A percentile compares a stretch with the other conserved stretches of the same genome.
Evolutionary conservation across 148 eudicot genomes (phyloP).

Genomic region (Rhododendron ovatum): DNA sequence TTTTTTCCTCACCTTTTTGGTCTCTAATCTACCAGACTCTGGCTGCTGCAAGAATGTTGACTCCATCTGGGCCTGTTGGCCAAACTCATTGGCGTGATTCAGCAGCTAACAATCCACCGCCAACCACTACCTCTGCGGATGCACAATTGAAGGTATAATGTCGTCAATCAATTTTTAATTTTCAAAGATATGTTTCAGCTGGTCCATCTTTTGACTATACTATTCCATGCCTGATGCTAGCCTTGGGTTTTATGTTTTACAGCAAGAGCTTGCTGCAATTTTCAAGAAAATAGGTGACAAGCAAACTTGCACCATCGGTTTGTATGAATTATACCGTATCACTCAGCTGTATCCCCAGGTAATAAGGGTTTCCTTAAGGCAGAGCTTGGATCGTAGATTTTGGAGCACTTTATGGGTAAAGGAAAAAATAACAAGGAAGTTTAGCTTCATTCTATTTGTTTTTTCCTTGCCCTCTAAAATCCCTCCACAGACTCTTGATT

Average conservation of each 20-base stretch:
- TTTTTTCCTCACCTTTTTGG: background rate
- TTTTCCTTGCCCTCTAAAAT: background rate
- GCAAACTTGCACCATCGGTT: conserved; percentile 94
- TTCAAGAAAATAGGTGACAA: conserved; percentile 98
- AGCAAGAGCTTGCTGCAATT: conserved; percentile 99
- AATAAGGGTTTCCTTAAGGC: conserved; percentile 7
- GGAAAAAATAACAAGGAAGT: background rate
- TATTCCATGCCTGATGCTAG: background rate
- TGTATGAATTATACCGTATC: conserved; percentile 84
- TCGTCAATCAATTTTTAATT: background rate
- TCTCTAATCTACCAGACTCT: conserved; percentile 46
- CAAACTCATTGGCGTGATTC: conserved; percentile 97
- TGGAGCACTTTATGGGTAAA: background rate
- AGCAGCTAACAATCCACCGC: conserved; percentile 65
- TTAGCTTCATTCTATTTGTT: background rate
- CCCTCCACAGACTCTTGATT: background rate
- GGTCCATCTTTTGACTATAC: background rate
- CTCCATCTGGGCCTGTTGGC: conserved; percentile 85
- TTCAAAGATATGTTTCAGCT: background rate
- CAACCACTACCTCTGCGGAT: conserved; percentile 79
- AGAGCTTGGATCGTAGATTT: background rate
- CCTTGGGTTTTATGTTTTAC: conserved; percentile 21
- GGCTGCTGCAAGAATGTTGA: conserved; percentile 99
- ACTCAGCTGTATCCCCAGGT: conserved; percentile 96
- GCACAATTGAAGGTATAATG: conserved; percentile 74